Evolutionary conservation across 2,329 filamentous ascomycete species (phyloP).

Genomic region (Alternaria arborescens): DNA sequence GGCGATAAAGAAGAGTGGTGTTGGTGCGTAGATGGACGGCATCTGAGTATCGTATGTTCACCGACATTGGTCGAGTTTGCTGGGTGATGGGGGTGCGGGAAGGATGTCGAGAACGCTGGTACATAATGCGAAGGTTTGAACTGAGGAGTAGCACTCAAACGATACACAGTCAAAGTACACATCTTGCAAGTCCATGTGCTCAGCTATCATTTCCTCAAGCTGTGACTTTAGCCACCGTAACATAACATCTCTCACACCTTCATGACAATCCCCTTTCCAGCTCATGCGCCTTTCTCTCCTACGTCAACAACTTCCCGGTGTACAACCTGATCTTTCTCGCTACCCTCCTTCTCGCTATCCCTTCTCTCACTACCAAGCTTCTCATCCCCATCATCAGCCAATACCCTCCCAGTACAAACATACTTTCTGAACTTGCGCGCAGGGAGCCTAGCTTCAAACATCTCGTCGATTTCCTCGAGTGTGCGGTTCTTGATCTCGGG

Average conservation of each 20-base stretch:
- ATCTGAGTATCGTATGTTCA: not conserved
- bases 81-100: not conserved
- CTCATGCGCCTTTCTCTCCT: slow-evolving; percentile 9
- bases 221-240: not conserved
- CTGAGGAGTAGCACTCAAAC: not conserved
- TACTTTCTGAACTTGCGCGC: slow-evolving; percentile 46
- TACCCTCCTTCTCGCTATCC: not conserved
- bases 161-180: not conserved
- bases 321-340: slow-evolving; percentile 31
- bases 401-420: slow-evolving; percentile 34
- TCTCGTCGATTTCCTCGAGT: slow-evolving; percentile 46
- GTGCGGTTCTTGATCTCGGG: slow-evolving; percentile 53
- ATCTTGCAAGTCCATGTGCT: not conserved
- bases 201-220: not conserved
- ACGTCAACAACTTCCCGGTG: slow-evolving; percentile 19
- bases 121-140: not conserved
- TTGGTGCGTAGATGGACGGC: not conserved
- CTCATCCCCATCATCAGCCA: slow-evolving; percentile 23
- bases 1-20: slow-evolving; percentile 29
- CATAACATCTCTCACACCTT: not conserved
- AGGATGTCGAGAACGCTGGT: not conserved
- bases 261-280: not conserved
- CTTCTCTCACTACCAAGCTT: slow-evolving; percentile 11
- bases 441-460: slow-evolving; percentile 42
- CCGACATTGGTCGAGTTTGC: rapidly evolving